Percentiles rank a stretch among this genome's conserved stretches.
These are phyloP conservation scores for Blastobotrys aristatus DNA, from an alignment of 1,139 yeast genomes.

Conservation along the genomic window DNA sequence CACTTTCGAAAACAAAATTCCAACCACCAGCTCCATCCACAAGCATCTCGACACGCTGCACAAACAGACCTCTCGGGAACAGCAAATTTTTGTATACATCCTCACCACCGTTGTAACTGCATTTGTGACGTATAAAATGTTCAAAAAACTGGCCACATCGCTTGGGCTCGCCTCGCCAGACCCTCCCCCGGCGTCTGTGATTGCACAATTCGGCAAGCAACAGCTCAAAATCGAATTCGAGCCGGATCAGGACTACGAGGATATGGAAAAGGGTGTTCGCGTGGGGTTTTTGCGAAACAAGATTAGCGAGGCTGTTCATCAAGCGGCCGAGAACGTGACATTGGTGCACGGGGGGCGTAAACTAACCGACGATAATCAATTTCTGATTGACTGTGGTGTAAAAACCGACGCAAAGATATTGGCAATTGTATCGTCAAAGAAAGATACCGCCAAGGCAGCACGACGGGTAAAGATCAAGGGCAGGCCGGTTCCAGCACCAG, in stretches of 20 bases:
- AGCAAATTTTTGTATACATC: neutral
- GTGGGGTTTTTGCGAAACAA: slow-evolving; percentile 51
- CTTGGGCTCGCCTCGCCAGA: slow-evolving; percentile 17
- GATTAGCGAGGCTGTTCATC: slow-evolving; percentile 43
- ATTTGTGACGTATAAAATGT: slow-evolving; percentile 10
- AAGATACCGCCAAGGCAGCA: slow-evolving; percentile 2
- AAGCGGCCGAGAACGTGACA: slow-evolving; percentile 36
- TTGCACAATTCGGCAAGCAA: slow-evolving; percentile 24
- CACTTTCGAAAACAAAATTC: no score
- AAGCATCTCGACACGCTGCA: no score
- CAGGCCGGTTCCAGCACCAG: slow-evolving; percentile 7
- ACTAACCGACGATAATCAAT: slow-evolving; percentile 29
- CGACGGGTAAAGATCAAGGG: slow-evolving; percentile 13
- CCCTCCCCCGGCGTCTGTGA: slow-evolving; percentile 21
- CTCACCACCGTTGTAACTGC: neutral
- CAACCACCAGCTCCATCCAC: no score
- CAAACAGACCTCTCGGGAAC: neutral
- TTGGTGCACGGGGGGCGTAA: slow-evolving; percentile 33
- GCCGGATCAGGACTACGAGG: slow-evolving; percentile 64
- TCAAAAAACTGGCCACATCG: slow-evolving; percentile 17
- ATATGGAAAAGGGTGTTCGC: slow-evolving; percentile 68
- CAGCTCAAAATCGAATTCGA: slow-evolving; percentile 53
- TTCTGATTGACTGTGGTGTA: slow-evolving; percentile 31
- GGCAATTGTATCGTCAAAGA: slow-evolving; percentile 23
- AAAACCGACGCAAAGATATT: slow-evolving; percentile 30